These are phyloP conservation scores for Carex parvula DNA, from an alignment of 176 grass and related monocot species.

Conservation along the genomic window DNA sequence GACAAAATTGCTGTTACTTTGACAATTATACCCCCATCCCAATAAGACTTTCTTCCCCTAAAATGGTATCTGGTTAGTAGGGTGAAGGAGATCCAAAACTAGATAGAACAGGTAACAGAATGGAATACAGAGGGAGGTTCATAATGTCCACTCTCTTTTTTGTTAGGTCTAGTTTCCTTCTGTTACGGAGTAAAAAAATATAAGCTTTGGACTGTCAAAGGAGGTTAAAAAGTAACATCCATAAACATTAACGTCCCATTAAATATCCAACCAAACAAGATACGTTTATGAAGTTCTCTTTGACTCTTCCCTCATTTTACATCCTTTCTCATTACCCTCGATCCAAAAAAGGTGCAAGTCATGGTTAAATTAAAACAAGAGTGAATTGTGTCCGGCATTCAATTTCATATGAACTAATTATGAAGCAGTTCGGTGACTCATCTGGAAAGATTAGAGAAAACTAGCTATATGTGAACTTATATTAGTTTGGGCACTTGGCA, in stretches of 20 bases:
- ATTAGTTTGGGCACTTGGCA: neutral
- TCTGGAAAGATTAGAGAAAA: neutral
- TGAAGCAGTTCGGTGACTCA: neutral
- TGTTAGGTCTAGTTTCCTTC: neutral
- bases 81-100: neutral
- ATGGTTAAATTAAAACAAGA: neutral
- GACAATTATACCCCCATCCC: neutral
- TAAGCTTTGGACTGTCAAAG: neutral
- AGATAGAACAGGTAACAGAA: neutral
- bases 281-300: neutral
- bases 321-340: neutral
- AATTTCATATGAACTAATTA: neutral
- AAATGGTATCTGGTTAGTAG: neutral
- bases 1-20: neutral
- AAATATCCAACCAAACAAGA: neutral
- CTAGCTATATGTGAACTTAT: neutral
- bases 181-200: neutral
- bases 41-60: neutral
- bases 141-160: neutral
- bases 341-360: neutral
- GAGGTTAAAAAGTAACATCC: neutral
- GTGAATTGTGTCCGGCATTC: neutral
- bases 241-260: neutral
- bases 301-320: neutral
- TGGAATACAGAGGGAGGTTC: neutral